Evolutionary conservation across 2,329 filamentous ascomycete genomes (phyloP), one percentile per base, ranked within the genome.

Genomic region (Bipolaris bicolor): DNA sequence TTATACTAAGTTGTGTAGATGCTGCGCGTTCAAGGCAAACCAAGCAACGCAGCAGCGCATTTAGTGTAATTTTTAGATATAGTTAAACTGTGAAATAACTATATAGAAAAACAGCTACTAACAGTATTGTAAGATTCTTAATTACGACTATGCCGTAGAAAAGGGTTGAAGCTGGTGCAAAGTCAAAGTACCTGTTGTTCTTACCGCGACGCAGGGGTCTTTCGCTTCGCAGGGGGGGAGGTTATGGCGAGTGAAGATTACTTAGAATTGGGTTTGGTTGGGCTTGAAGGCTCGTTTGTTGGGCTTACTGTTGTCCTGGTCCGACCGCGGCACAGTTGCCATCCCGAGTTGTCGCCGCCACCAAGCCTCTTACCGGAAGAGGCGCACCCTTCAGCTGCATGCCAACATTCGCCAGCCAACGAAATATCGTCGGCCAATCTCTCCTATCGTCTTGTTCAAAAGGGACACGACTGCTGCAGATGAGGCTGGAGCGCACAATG

Each of bases 401-500:
- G 44, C 18, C 16, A 11, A 18, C 22, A 20, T 13, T 37, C 37
- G 29, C 7, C 20, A 20, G 15, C 46, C 33, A 48, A 24, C 13
- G 18, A 24, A 10, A 6, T 15, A 9, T 13, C 7, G 26, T 22
- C 3, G 3, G 15, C 37, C 33, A 43, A 26, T 7, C 33, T 22
- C 18, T n/a, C 20, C 33, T 29, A 15, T 33, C 7, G 33, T 39
- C 20, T 5, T 33, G n/a, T 11, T 15, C 5, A 10, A 3, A 18
- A 15, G 10, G 18, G 29, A 37, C 22, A 16, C 16, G 37, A 44
- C 46, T 20, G 47, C 46, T 55, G 46, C 52, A 50, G 16, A 26
- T 43, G 15, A 33, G n/a, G 29, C 20, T 48, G 44, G 41, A 57
- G 52, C 50, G 26, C 31, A 20, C 26, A 44, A 36, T 29, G 39